Conservation (phyloP, 345 rosid genomes). For the Citrus hindsii region DNA sequence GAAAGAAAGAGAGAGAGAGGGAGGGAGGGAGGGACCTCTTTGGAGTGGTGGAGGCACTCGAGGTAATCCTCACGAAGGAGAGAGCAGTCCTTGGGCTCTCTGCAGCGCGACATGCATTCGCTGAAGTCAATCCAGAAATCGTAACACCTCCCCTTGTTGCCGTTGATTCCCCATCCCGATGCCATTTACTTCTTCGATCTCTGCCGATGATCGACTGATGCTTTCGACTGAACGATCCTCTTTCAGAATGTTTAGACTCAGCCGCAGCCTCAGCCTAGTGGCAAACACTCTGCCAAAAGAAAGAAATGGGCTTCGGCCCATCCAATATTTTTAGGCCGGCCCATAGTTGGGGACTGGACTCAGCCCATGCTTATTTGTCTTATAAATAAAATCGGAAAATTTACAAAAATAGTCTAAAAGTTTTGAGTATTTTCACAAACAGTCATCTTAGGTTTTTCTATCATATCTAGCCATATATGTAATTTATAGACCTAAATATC, state of each 20-base stretch:
- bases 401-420: too few species aligned
- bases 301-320: background rate
- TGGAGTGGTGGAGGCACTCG: conserved; percentile 98
- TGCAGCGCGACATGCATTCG: conserved; percentile 91
- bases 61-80: conserved; percentile 93
- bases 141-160: conserved; percentile 92
- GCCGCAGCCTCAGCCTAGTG: background rate
- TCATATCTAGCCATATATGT: too few species aligned
- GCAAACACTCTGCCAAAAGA: background rate
- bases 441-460: too few species aligned
- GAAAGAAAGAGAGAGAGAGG: background rate
- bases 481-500: too few species aligned
- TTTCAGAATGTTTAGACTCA: background rate
- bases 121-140: conserved; percentile 93
- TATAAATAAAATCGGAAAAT: too few species aligned
- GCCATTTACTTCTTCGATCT: conserved; percentile 46
- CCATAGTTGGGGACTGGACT: too few species aligned
- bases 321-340: background rate
- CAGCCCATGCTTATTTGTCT: too few species aligned
- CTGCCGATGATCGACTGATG: background rate
- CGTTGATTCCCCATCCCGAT: conserved; percentile 97
- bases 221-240: background rate
- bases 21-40: conserved; percentile 55
- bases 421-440: too few species aligned
- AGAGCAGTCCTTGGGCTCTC: conserved; percentile 90